A percentile compares a stretch with the other conserved stretches of the same genome.
These are phyloP conservation scores for Leccinellum albellum DNA, from an alignment of 768 basidiomycete genomes.

Conservation along the genomic window DNA sequence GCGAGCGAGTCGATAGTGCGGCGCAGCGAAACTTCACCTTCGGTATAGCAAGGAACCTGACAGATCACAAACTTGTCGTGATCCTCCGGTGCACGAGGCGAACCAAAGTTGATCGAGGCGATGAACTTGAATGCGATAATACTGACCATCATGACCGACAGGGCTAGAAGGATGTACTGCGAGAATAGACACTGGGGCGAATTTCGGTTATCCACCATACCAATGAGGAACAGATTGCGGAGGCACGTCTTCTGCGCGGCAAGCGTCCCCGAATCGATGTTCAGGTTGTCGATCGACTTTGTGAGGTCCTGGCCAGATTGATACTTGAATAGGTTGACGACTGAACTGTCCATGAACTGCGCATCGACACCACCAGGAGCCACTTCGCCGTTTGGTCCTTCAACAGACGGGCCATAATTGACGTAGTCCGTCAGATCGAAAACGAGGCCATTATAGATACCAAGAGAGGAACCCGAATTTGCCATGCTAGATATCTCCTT, in stretches of 20 bases:
- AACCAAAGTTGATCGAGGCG: conserved; percentile 81
- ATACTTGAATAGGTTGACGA: conserved; percentile 74
- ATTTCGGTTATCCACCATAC: conserved; percentile 88
- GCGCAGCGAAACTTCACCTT: conserved; percentile 83
- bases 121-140: conserved; percentile 97
- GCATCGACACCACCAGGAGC: conserved; percentile 41
- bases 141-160: conserved; percentile 89
- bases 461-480: conserved; percentile 57
- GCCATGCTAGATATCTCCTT: conserved; percentile 73
- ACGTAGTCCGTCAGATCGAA: conserved; percentile 88
- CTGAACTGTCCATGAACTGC: conserved; percentile 66
- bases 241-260: conserved; percentile 80
- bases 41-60: conserved; percentile 98
- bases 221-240: conserved; percentile 89
- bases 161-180: conserved; percentile 82
- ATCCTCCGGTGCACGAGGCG: conserved; percentile 81
- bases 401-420: conserved; percentile 56
- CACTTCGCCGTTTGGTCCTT: conserved; percentile 46
- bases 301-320: conserved; percentile 79
- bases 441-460: conserved; percentile 80
- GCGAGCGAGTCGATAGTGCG: conserved; percentile 92
- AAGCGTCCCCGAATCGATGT: conserved; percentile 58
- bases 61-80: conserved; percentile 98
- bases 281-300: conserved; percentile 60
- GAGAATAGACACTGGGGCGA: conserved; percentile 91